Base-by-base conservation (phyloP, 805 yeast species). In the Metschnikowia reukaufii region DNA sequence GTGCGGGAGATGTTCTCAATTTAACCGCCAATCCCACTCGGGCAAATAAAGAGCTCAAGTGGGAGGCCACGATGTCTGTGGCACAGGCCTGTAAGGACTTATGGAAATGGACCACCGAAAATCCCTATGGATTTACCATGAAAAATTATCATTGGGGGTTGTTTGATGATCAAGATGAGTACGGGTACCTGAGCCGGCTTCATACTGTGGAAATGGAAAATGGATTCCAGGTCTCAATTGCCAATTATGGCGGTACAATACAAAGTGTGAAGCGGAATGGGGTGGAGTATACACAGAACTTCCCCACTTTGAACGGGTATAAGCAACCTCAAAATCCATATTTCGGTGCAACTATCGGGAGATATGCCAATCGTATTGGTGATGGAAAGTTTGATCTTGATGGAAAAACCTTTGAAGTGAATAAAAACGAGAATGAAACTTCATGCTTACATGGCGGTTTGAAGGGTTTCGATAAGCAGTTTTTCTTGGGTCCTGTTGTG, bases 1-100 rank as follows among this genome's bases (percentile, higher is more conserved):
- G 94, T 48, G 81, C 72, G 13, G 94, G 95, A 29, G 95, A 87
- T 63, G 95, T 86, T 17, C 72, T 85, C 35, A 73, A 86, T 58
- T 77, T 88, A 60, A 83, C 92, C 3, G 89, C 94, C 7, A 76
- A 80, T 59, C 82, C 89, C 12, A 67, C 73, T 9, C 73, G 89
- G 44, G 94, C 95, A 15, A 77, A 78, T 52, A 43, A 54, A 2
- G 94, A 87, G 67, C 73, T 87, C 49, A 59, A 74, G 30, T 86
- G 95, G 94, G 55, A 66, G 40, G 82, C 88, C 3, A 63, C 76
- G 52, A 63, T 77, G 17, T 58, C 78, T 9, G 72, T 87, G 42
- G 82, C 77, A 27, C 74, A 76, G 17, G 88, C 92, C 16, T 86
- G 92, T 63, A 64, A 62, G 39, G 92, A 86, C 62, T 69, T 86